Evolutionary conservation across 2,329 filamentous ascomycete species (phyloP).

Genomic region (Phoma herbarum): DNA sequence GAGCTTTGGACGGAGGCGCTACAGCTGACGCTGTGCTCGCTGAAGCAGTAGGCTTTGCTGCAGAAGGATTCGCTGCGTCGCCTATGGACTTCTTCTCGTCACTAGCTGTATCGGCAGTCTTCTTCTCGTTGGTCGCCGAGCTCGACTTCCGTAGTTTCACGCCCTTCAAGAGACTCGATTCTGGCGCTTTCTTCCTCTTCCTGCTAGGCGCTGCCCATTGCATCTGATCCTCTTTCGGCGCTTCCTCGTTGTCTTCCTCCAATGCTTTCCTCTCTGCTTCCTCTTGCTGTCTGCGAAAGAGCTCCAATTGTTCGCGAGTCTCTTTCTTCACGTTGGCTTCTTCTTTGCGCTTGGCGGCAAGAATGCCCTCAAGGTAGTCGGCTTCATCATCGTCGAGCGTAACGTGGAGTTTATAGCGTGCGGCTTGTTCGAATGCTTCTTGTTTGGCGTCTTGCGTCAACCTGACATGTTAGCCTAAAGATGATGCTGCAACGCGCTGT

Average conservation of each 20-base stretch:
- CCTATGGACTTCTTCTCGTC: constrained; percentile 1
- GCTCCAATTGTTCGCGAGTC: constrained; percentile 66
- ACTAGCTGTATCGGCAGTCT: background rate
- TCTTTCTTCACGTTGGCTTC: constrained; percentile 66
- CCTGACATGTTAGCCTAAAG: constrained; percentile 45
- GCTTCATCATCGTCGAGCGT: constrained; percentile 81
- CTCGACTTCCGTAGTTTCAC: constrained; percentile 56
- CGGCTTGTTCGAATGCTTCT: constrained; percentile 84
- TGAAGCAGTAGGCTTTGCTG: constrained; percentile 2
- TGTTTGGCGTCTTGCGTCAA: constrained; percentile 73
- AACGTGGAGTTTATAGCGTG: constrained; percentile 78
- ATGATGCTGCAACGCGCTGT: background rate
- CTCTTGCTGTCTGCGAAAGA: constrained; percentile 67
- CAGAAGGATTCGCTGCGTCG: background rate
- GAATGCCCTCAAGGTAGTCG: constrained; percentile 72
- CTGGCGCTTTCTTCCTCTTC: constrained; percentile 61
- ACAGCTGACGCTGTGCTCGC: constrained; percentile 18
- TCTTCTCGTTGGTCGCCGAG: constrained; percentile 27
- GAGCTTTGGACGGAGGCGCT: constrained; percentile 26
- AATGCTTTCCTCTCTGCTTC: constrained; percentile 62
- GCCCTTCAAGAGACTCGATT: constrained; percentile 50
- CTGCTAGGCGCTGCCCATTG: constrained; percentile 60
- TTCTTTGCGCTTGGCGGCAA: constrained; percentile 65
- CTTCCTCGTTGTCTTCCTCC: constrained; percentile 50
- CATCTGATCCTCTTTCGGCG: constrained; percentile 53